Conservation (phyloP, 1,284 basidiomycete species). For the Chalciporus sp. region DNA sequence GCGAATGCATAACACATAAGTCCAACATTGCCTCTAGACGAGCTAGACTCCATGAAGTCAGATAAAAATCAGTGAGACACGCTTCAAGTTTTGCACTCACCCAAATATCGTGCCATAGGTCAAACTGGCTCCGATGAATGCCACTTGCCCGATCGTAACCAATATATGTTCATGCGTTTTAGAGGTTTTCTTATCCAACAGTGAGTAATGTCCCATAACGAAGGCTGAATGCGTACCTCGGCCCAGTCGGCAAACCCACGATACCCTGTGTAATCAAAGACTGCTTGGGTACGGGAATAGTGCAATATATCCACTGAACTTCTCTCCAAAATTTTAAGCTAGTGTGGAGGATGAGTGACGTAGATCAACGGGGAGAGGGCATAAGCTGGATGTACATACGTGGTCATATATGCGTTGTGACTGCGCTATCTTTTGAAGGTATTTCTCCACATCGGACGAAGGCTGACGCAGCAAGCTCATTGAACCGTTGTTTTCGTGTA, state of each 20-base stretch:
- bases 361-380: too few species aligned
- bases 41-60: not conserved
- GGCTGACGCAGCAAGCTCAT: too few species aligned
- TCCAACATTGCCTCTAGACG: constrained; percentile 12
- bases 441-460: too few species aligned
- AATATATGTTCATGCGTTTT: constrained; percentile 1
- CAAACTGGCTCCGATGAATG: constrained; percentile 6
- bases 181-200: constrained; percentile 5
- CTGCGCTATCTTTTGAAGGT: too few species aligned
- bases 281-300: constrained; percentile 1
- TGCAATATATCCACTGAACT: not conserved
- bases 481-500: too few species aligned
- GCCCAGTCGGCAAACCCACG: constrained; percentile 7
- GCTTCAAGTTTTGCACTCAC: not conserved
- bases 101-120: constrained; percentile 9
- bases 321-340: constrained; percentile 1
- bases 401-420: too few species aligned
- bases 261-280: constrained; percentile 1
- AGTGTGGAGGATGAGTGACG: too few species aligned
- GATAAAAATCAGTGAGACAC: not conserved
- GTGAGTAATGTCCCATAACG: not conserved
- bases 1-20: constrained; percentile 18
- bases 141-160: constrained; percentile 2
- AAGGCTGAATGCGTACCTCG: not conserved
- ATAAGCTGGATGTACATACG: too few species aligned